Conservation (phyloP, 352 stramenopile genomes). For the Phytophthora cajani region DNA sequence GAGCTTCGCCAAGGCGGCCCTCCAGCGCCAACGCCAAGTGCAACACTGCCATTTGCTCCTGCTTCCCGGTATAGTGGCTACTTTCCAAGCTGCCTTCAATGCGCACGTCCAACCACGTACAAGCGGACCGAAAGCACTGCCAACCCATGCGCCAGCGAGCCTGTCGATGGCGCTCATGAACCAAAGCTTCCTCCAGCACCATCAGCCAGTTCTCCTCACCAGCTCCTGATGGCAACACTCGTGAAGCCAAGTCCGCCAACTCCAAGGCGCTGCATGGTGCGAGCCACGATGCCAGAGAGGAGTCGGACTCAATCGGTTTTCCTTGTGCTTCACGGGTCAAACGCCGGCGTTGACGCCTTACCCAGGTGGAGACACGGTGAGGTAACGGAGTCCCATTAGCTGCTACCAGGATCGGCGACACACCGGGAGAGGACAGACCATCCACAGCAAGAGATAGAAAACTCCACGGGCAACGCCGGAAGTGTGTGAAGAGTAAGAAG, state of each 20-base stretch:
- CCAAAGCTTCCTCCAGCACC: conserved; percentile 43
- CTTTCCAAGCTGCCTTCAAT: conserved; percentile 31
- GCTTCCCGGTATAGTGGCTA: neutral
- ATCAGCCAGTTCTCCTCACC: conserved; percentile 33
- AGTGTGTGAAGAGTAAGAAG: conserved; percentile 72
- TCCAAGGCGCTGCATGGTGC: conserved; percentile 45
- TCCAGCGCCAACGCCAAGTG: conserved; percentile 70
- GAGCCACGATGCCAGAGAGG: conserved; percentile 29
- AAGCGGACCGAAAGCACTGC: conserved; percentile 70
- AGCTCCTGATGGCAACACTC: conserved; percentile 10
- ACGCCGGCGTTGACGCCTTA: conserved; percentile 25
- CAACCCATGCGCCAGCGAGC: conserved; percentile 62
- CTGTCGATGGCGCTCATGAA: conserved; percentile 31
- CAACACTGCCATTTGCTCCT: conserved; percentile 32
- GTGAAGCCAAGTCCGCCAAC: conserved; percentile 33
- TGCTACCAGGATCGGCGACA: conserved; percentile 25
- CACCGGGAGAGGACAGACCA: conserved; percentile 14
- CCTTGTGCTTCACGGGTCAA: conserved; percentile 17
- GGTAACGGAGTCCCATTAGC: conserved; percentile 27
- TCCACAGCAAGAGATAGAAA: conserved; percentile 54
- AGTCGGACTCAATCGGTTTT: neutral
- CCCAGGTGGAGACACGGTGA: conserved; percentile 32
- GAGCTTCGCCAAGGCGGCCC: conserved; percentile 46
- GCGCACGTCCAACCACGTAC: conserved; percentile 60
- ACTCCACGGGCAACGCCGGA: conserved; percentile 58